phyloP scores from a whole-genome alignment of 1,139 yeast species.

The Zhuliangozyma blackwelliae region DNA sequence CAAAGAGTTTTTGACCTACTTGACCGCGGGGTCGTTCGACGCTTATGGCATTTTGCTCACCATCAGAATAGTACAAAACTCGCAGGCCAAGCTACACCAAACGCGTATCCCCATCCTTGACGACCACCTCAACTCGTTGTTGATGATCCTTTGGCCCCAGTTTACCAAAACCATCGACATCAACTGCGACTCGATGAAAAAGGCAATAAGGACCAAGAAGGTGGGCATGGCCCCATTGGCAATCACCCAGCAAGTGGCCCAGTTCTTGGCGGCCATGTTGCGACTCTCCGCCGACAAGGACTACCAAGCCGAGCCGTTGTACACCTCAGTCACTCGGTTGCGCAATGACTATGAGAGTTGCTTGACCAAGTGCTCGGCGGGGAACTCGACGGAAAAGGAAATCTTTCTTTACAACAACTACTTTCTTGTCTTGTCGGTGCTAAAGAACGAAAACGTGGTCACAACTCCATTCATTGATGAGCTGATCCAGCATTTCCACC shows the following conservation, averaged over 20 bases:
- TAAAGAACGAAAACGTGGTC: conserved; percentile 36
- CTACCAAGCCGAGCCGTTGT: conserved; percentile 61
- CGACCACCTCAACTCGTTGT: conserved; percentile 64
- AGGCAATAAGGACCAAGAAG: conserved; percentile 20
- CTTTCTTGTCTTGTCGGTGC: conserved; percentile 47
- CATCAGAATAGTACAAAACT: conserved; percentile 64
- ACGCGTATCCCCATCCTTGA: conserved; percentile 71
- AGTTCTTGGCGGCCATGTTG: conserved; percentile 67
- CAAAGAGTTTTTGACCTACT: conserved; percentile 37
- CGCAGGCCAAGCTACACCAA: conserved; percentile 60
- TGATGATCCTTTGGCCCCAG: conserved; percentile 77
- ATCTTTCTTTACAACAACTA: conserved; percentile 76
- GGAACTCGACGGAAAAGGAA: conserved; percentile 50
- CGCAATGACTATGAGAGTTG: conserved; percentile 76
- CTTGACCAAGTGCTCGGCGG: conserved; percentile 60
- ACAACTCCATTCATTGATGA: conserved; percentile 48
- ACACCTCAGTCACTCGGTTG: conserved; percentile 62
- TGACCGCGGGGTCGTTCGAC: conserved; percentile 52
- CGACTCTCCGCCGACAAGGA: conserved; percentile 42
- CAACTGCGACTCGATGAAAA: conserved; percentile 67
- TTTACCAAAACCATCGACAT: conserved; percentile 73
- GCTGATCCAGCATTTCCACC: conserved; percentile 58
- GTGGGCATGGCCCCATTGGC: conserved; percentile 50
- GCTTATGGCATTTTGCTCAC: conserved; percentile 75
- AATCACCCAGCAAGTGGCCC: conserved; percentile 77